These are phyloP conservation scores for Pulveroboletus frians DNA, from an alignment of 768 basidiomycete species.

Conservation along the genomic window DNA sequence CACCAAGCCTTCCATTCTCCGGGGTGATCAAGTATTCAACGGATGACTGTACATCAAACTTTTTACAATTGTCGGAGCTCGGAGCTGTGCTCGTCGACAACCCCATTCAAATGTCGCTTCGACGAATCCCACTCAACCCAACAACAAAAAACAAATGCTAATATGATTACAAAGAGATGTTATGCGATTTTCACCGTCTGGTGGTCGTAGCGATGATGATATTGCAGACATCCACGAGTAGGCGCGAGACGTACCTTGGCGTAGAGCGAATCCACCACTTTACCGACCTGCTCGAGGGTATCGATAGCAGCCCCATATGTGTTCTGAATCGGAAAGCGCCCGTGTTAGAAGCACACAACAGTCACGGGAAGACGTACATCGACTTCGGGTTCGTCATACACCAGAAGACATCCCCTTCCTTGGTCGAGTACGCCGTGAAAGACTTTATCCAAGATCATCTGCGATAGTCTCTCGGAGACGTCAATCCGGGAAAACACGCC, in stretches of 20 bases:
- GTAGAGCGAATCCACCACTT: constrained; percentile 92
- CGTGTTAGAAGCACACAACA: constrained; percentile 2
- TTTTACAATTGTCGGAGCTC: background rate
- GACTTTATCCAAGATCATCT: constrained; percentile 97
- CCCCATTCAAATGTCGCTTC: background rate
- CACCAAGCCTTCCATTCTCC: no score
- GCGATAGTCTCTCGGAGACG: constrained; percentile 60
- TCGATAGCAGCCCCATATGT: constrained; percentile 86
- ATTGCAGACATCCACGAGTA: background rate
- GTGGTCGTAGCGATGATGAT: background rate
- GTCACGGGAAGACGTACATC: constrained; percentile 55
- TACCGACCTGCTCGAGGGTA: constrained; percentile 83
- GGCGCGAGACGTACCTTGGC: constrained; percentile 53
- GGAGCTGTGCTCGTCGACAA: background rate
- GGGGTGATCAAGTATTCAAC: no score
- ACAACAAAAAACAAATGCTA: background rate
- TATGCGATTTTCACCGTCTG: constrained; percentile 44
- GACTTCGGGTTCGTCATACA: constrained; percentile 82
- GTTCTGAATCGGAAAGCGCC: constrained; percentile 44
- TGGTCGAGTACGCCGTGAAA: constrained; percentile 96
- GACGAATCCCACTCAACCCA: background rate
- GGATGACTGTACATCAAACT: no score
- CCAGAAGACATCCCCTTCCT: constrained; percentile 82
- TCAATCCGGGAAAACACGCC: constrained; percentile 1
- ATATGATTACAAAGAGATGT: constrained; percentile 6